Base-by-base conservation (phyloP, 2,329 filamentous ascomycete species). In the Fusarium udum region DNA sequence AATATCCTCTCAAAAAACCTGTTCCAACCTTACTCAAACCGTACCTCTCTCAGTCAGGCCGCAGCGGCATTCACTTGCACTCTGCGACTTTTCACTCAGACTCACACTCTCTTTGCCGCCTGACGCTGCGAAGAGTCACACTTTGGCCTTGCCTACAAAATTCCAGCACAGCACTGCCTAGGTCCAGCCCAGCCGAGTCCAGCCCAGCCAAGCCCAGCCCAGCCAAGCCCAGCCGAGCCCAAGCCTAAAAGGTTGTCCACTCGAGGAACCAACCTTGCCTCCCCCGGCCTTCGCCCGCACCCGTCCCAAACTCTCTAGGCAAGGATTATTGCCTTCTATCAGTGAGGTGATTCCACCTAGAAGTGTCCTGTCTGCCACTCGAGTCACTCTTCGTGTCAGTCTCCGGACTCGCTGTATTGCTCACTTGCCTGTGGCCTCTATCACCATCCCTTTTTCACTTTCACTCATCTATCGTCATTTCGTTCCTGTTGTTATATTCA, bases 31-130 rank as follows among this genome's bases (percentile, higher is more conserved):
- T n/a, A 49, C 58, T 49, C 59, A 37, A 61, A 55, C 32, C 49
- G 31, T 34, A 61, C 61, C 52, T 51, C 71, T 64, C 64, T 73
- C 69, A 73, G 61, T 61, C 71, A 76, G 75, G 77, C 79, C 81
- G 82, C 83, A 83, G 84, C 84, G 84, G 83, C 85, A 87, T 86
- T 86, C 79, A 84, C 82, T 86, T 86, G 85, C 82, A 83, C 84
- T 85, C 83, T 86, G 83, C 83, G 83, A 82, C 77, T 67, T 71
- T 77, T 63, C 64, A 57, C 42, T 58, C 71, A 68, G 67, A 70
- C 53, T 70, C 56, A 57, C 48, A 24, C 48, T 64, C 56, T 69
- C 71, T 71, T 71, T 73, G 70, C 56, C 75, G 66, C 71, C 71
- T 66, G 71, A 73, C 70, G 67, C 36, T 67, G 49, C 58, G 52